phyloP scores from a whole-genome alignment of 1,284 basidiomycete genomes.

The Moniliophthora roreri region DNA sequence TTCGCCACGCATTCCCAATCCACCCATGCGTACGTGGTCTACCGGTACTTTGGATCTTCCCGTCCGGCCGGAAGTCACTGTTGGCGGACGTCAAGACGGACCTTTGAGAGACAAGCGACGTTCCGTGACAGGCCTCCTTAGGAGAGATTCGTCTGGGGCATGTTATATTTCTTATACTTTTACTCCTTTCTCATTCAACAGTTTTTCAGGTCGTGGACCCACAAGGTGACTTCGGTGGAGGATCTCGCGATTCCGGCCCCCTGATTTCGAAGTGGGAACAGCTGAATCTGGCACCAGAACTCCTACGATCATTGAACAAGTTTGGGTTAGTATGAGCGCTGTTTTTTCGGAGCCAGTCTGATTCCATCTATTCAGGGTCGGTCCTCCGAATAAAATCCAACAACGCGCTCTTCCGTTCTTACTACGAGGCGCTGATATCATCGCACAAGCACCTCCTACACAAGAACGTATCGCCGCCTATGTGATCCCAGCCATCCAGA shows the following conservation, averaged over 20 bases:
- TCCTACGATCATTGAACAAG: constrained; percentile 87
- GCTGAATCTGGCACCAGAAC: constrained; percentile 80
- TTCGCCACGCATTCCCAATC: constrained; percentile 58
- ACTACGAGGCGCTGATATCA: constrained; percentile 91
- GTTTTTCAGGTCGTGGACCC: constrained; percentile 45
- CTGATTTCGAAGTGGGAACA: constrained; percentile 97
- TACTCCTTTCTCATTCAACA: constrained; percentile 12
- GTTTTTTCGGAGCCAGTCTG: constrained; percentile 13
- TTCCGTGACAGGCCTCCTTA: constrained; percentile 64
- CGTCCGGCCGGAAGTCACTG: constrained; percentile 47
- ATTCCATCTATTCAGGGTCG: constrained; percentile 58
- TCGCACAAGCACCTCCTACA: constrained; percentile 97
- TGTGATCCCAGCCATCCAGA: constrained; percentile 90
- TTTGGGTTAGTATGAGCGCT: constrained; percentile 72
- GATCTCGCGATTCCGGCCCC: constrained; percentile 72
- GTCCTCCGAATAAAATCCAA: constrained; percentile 98
- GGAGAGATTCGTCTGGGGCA: constrained; percentile 76
- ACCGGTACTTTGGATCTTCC: constrained; percentile 74
- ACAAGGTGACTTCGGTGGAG: constrained; percentile 51
- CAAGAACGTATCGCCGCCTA: constrained; percentile 98
- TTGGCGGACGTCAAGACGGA: constrained; percentile 37
- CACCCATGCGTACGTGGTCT: constrained; percentile 80
- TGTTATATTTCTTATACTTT: constrained; percentile 26
- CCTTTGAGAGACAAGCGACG: constrained; percentile 68
- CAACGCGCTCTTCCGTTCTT: constrained; percentile 95